phyloP scores from a whole-genome alignment of 2,329 filamentous ascomycete genomes.

The Fusarium lateritium region DNA sequence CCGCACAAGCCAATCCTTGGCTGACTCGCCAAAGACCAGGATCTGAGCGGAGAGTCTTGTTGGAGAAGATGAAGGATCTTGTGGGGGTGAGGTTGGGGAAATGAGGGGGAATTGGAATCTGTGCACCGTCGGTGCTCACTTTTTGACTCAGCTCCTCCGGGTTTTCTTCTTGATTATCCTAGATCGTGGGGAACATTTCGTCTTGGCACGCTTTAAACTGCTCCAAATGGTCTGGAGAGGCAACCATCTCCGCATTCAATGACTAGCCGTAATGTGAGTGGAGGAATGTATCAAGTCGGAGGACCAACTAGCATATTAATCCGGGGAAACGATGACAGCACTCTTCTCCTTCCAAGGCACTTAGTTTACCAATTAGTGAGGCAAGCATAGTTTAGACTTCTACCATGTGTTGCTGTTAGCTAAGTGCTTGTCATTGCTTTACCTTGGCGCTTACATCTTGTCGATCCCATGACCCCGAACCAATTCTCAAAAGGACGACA shows the following conservation, averaged over 20 bases:
- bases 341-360: constrained; percentile 10
- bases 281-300: background rate
- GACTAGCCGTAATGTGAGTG: background rate
- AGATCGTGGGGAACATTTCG: constrained; percentile 20
- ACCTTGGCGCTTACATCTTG: constrained; percentile 10
- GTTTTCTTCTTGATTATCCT: constrained; percentile 31
- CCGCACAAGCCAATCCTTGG: background rate
- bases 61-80: constrained; percentile 22
- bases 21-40: constrained; percentile 14
- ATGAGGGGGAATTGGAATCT: constrained; percentile 27
- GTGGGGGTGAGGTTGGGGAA: constrained; percentile 38
- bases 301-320: constrained; percentile 1
- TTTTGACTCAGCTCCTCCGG: constrained; percentile 24
- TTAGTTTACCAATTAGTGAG: background rate
- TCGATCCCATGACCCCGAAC: constrained; percentile 9
- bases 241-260: constrained; percentile 7
- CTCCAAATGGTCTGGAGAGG: background rate
- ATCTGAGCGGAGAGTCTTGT: constrained; percentile 6
- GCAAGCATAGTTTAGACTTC: too few species aligned
- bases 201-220: constrained; percentile 26
- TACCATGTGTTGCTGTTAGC: too few species aligned
- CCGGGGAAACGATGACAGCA: constrained; percentile 24
- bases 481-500: background rate
- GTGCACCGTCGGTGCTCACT: constrained; percentile 13
- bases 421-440: constrained; percentile 23